Percentiles rank a stretch among this genome's conserved stretches.
These are phyloP conservation scores for Bryoglossum gracile DNA, from an alignment of 495 filamentous ascomycete species.

Conservation along the genomic window DNA sequence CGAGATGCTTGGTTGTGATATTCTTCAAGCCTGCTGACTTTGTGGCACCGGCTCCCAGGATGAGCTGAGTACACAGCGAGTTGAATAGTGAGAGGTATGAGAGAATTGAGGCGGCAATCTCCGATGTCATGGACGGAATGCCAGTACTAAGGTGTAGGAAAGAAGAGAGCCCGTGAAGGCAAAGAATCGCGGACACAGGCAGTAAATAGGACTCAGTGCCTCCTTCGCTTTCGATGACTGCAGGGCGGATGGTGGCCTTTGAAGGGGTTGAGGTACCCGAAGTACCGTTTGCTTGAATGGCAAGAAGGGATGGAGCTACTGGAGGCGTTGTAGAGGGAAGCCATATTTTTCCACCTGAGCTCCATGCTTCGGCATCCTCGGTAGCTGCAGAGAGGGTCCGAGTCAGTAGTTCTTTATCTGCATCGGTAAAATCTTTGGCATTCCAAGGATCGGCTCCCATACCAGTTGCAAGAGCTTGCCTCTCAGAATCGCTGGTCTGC, in stretches of 20 bases:
- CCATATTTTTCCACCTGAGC: slow-evolving; percentile 65
- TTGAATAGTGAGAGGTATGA: slow-evolving; percentile 83
- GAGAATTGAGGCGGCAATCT: slow-evolving; percentile 60
- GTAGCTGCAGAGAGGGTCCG: slow-evolving; percentile 74
- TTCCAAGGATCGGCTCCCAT: slow-evolving; percentile 93
- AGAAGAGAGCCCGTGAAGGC: slow-evolving; percentile 70
- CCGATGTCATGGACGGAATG: slow-evolving; percentile 80
- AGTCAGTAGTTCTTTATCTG: slow-evolving; percentile 52
- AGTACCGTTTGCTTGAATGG: slow-evolving; percentile 22
- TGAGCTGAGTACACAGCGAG: slow-evolving; percentile 85
- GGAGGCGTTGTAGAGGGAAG: slow-evolving; percentile 25
- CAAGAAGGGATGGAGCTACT: background rate
- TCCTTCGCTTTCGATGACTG: slow-evolving; percentile 75
- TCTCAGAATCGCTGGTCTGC: slow-evolving; percentile 65
- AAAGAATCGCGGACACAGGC: slow-evolving; percentile 69
- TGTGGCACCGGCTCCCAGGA: slow-evolving; percentile 90
- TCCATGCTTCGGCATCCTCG: slow-evolving; percentile 70
- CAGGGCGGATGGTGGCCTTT: slow-evolving; percentile 64
- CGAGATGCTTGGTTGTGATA: slow-evolving; percentile 93
- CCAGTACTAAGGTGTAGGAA: slow-evolving; percentile 76
- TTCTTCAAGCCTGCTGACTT: slow-evolving; percentile 87
- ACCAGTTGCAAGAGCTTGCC: slow-evolving; percentile 68
- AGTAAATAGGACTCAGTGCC: slow-evolving; percentile 85
- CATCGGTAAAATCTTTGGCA: slow-evolving; percentile 73
- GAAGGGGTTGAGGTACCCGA: slow-evolving; percentile 21